These are phyloP conservation scores for Drosera capensis DNA, from an alignment of 148 eudicot species.

Conservation along the genomic window DNA sequence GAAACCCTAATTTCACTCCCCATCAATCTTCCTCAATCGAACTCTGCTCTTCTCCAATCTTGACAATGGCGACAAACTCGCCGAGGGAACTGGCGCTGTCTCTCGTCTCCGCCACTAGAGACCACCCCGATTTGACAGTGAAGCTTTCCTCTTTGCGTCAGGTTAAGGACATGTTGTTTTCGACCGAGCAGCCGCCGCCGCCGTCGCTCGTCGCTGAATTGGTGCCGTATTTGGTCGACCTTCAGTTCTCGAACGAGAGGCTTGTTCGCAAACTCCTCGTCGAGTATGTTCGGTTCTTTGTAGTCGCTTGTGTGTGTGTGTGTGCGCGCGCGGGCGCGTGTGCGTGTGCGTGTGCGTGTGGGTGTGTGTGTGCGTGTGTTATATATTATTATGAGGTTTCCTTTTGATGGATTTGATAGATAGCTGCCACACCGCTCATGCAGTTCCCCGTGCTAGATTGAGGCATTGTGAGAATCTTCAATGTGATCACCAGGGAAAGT, in stretches of 20 bases:
- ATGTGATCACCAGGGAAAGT: too few species aligned
- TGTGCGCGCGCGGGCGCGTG: not conserved
- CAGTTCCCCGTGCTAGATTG: too few species aligned
- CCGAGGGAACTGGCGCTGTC: slow-evolving; percentile 45
- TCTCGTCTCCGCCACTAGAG: slow-evolving; percentile 63
- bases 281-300: slow-evolving; percentile 27
- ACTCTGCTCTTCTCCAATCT: too few species aligned
- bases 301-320: not conserved
- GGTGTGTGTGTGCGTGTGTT: too few species aligned
- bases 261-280: slow-evolving; percentile 58
- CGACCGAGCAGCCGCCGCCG: slow-evolving; percentile 22
- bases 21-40: too few species aligned
- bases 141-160: slow-evolving; percentile 70
- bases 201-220: slow-evolving; percentile 40
- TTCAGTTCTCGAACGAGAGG: slow-evolving; percentile 50
- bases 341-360: not conserved
- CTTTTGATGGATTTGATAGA: too few species aligned
- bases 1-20: too few species aligned
- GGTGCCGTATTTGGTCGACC: slow-evolving; percentile 47
- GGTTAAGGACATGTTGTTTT: slow-evolving; percentile 38
- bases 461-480: too few species aligned
- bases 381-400: too few species aligned
- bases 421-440: too few species aligned
- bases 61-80: slow-evolving; percentile 30
- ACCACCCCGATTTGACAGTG: slow-evolving; percentile 86